Conservation (phyloP, 2,329 filamentous ascomycete species). For the Knoxdaviesia capensis region DNA sequence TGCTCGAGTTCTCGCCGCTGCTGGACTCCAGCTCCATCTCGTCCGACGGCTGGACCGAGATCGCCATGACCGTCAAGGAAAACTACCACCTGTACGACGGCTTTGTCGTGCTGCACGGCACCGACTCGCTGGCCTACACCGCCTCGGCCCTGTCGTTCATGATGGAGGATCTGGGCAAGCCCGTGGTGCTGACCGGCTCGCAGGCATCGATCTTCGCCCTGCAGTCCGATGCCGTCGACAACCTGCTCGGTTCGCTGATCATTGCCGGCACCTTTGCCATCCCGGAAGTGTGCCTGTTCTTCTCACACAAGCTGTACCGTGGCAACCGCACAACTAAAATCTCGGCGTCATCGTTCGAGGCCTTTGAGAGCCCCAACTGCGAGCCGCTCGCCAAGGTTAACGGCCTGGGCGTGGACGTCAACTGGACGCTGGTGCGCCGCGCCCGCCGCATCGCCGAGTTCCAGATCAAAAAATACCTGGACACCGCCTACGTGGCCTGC, state of each 20-base stretch:
- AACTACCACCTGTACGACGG: constrained; percentile 84
- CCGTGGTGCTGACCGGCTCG: constrained; percentile 67
- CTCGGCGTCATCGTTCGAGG: constrained; percentile 67
- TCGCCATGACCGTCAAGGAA: constrained; percentile 56
- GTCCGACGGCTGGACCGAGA: constrained; percentile 67
- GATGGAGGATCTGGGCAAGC: constrained; percentile 78
- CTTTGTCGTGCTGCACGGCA: constrained; percentile 80
- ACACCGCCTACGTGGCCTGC: constrained; percentile 78
- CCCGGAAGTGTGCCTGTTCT: constrained; percentile 83
- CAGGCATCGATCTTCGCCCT: constrained; percentile 78
- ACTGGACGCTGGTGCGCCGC: constrained; percentile 59
- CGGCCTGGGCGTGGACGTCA: constrained; percentile 59
- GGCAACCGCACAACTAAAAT: constrained; percentile 81
- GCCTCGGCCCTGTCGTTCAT: constrained; percentile 85
- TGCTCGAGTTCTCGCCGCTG: constrained; percentile 66
- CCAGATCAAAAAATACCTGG: constrained; percentile 50
- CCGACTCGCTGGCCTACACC: constrained; percentile 76
- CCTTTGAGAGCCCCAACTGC: constrained; percentile 76
- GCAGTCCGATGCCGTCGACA: constrained; percentile 82
- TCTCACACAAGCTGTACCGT: constrained; percentile 76
- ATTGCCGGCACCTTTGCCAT: constrained; percentile 85
- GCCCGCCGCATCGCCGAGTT: constrained; percentile 59
- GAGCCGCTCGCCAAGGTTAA: constrained; percentile 66
- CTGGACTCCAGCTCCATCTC: constrained; percentile 85
- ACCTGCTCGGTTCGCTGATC: constrained; percentile 71